These are phyloP conservation scores for Linnemannia schmuckeri DNA, from an alignment of 192 early-diverging fungal genomes.

Conservation along the genomic window DNA sequence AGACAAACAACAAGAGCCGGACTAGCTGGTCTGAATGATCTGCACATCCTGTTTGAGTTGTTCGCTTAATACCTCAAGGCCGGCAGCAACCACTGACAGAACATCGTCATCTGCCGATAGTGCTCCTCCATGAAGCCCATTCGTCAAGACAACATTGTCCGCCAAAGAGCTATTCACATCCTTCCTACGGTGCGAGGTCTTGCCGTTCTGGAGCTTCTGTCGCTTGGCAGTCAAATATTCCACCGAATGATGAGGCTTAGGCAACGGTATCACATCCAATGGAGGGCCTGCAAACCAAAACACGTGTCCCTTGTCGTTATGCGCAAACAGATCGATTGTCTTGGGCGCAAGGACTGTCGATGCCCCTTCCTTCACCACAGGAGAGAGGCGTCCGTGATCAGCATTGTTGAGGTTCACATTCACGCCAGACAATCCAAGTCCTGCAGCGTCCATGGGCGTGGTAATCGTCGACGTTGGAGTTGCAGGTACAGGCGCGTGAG, in stretches of 20 bases:
- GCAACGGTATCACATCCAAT: conserved; percentile 53
- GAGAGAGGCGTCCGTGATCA: conserved; percentile 39
- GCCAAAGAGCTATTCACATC: not conserved
- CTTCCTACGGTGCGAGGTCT: not conserved
- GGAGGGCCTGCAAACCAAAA: conserved; percentile 60
- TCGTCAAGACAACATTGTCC: not conserved
- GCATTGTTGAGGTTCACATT: conserved; percentile 24
- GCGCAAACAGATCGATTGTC: conserved; percentile 38
- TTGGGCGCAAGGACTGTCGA: conserved; percentile 13
- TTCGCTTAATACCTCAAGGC: conserved; percentile 27
- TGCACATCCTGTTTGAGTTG: conserved; percentile 37
- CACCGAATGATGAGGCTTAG: conserved; percentile 55
- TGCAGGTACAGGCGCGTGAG: not conserved
- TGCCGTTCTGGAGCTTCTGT: conserved; percentile 11
- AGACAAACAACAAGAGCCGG: not conserved
- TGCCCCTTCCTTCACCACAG: conserved; percentile 18
- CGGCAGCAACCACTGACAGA: conserved; percentile 10
- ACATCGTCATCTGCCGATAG: not conserved
- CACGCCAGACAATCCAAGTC: conserved; percentile 27
- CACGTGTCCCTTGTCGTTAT: conserved; percentile 51
- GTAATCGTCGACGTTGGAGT: not conserved
- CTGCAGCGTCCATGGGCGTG: conserved; percentile 19
- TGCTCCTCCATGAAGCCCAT: not conserved
- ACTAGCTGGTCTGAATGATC: conserved; percentile 37
- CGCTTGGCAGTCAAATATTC: conserved; percentile 43